A percentile compares a stretch with the other conserved stretches of the same genome.
phyloP scores from a whole-genome alignment of 345 rosid species.

The Microcos paniculata region DNA sequence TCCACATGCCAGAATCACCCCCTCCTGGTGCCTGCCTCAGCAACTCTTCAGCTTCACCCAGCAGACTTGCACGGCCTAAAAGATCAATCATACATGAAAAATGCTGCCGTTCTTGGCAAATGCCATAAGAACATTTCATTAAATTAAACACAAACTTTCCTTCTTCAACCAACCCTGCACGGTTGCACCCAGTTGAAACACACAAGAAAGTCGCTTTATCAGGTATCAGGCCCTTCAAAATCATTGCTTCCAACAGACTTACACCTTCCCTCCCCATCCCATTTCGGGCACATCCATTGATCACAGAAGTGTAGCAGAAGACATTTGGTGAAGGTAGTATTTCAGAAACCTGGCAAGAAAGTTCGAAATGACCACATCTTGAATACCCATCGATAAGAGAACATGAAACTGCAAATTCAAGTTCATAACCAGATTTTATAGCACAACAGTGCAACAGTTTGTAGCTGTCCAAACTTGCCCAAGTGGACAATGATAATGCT shows the following conservation, averaged over 20 bases:
- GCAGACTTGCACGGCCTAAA: conserved; percentile 71
- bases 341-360: conserved; percentile 48
- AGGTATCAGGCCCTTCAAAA: conserved; percentile 51
- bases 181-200: conserved; percentile 66
- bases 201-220: conserved; percentile 72
- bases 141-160: conserved; percentile 44
- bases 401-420: conserved; percentile 69
- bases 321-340: conserved; percentile 54
- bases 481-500: conserved; percentile 52
- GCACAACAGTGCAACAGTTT: conserved; percentile 58
- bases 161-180: conserved; percentile 79
- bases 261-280: conserved; percentile 71
- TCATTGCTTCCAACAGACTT: conserved; percentile 54
- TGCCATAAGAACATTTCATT: conserved; percentile 47
- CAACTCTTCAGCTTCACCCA: conserved; percentile 63
- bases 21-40: conserved; percentile 45
- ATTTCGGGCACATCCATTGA: conserved; percentile 58
- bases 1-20: conserved; percentile 65
- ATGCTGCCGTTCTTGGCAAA: conserved; percentile 53
- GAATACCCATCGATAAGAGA: conserved; percentile 70
- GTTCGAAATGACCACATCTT: conserved; percentile 59
- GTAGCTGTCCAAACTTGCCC: conserved; percentile 39
- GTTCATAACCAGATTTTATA: conserved; percentile 55
- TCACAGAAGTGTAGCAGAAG: conserved; percentile 66
- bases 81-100: conserved; percentile 81